A percentile compares a stretch with the other conserved stretches of the same genome.
These are phyloP conservation scores for Xylaria sp. DNA, from an alignment of 2,329 filamentous ascomycete genomes.

Conservation along the genomic window DNA sequence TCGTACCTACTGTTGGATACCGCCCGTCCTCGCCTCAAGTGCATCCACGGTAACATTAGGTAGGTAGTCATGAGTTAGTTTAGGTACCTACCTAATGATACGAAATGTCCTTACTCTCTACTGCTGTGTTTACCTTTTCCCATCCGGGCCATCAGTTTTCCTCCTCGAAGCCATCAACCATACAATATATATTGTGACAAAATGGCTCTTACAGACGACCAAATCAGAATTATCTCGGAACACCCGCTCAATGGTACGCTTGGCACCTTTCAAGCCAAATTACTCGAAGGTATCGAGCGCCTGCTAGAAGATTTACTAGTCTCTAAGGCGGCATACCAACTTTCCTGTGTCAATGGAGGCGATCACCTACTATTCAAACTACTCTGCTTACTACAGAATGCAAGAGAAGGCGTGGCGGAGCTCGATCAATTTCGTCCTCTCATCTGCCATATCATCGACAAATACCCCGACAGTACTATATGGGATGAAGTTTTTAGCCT, in stretches of 20 bases:
- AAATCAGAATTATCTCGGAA: conserved; percentile 25
- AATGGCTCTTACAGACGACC: conserved; percentile 21
- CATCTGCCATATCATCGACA: conserved; percentile 18
- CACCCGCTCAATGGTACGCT: conserved; percentile 23
- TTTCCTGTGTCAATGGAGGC: conserved; percentile 23
- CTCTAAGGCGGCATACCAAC: background rate
- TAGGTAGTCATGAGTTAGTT: no score
- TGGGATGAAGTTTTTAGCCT: conserved; percentile 20
- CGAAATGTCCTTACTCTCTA: background rate
- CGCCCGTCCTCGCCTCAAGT: background rate
- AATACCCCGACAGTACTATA: conserved; percentile 16
- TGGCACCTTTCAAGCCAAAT: conserved; percentile 18
- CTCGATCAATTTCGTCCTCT: conserved; percentile 25
- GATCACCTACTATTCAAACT: conserved; percentile 23
- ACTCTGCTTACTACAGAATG: conserved; percentile 22
- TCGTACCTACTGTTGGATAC: background rate
- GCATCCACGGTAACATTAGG: conserved; percentile 2
- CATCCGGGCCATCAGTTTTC: conserved; percentile 12
- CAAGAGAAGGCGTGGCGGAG: conserved; percentile 9
- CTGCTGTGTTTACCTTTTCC: conserved; percentile 12
- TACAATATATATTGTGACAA: background rate
- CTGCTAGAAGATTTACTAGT: conserved; percentile 18
- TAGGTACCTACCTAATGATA: background rate
- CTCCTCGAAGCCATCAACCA: conserved; percentile 7
- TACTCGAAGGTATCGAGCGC: conserved; percentile 7